Evolutionary conservation across 2,329 filamentous ascomycete species (phyloP).

Genomic region (Aspergillus glaucus): DNA sequence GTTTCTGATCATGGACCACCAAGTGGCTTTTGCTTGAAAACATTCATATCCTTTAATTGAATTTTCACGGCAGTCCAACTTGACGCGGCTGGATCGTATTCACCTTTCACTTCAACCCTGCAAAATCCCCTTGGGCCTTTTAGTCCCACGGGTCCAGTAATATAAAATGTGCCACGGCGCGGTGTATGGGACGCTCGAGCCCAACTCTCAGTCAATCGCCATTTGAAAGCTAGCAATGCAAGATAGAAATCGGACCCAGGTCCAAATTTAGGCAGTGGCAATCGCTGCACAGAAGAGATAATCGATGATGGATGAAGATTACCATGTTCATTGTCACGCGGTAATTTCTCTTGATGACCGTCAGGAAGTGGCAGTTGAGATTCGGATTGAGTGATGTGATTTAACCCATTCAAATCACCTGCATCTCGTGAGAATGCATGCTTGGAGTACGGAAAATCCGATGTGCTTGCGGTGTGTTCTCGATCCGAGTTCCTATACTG

Average conservation of each 20-base stretch:
- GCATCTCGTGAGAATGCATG: constrained; percentile 9
- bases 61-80: constrained; percentile 26
- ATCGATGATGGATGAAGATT: constrained; percentile 21
- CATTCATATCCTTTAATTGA: constrained; percentile 25
- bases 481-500: constrained; percentile 8
- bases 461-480: constrained; percentile 8
- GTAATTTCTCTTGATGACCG: constrained; percentile 9
- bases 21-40: constrained; percentile 22
- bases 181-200: constrained; percentile 14
- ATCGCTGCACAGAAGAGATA: constrained; percentile 26
- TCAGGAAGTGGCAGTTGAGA: constrained; percentile 11
- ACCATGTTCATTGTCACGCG: constrained; percentile 10
- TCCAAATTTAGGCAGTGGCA: constrained; percentile 29
- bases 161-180: constrained; percentile 27
- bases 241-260: constrained; percentile 29
- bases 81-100: constrained; percentile 27
- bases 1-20: constrained; percentile 5
- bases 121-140: constrained; percentile 29
- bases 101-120: constrained; percentile 29
- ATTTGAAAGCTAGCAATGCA: constrained; percentile 27
- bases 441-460: constrained; percentile 9
- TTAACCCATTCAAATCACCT: constrained; percentile 11
- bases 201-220: constrained; percentile 20
- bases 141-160: constrained; percentile 29
- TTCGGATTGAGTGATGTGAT: constrained; percentile 12